These are phyloP conservation scores for Daedaleopsis nitida DNA, from an alignment of 768 basidiomycete genomes.

Conservation along the genomic window DNA sequence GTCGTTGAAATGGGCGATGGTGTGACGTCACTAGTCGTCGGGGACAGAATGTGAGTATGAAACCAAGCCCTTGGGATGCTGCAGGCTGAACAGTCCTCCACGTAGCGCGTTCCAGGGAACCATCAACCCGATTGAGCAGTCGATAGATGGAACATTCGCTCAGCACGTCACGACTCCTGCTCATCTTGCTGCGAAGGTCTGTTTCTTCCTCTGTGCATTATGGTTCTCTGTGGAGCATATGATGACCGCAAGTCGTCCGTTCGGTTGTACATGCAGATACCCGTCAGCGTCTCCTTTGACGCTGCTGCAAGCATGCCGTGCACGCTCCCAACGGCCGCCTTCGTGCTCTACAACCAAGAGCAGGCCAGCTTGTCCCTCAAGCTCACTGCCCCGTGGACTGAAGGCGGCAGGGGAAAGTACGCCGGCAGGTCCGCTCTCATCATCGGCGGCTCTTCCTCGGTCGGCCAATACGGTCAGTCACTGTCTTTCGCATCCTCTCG, in stretches of 20 bases:
- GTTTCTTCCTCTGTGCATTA: too few species aligned
- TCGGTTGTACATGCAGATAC: constrained; percentile 28
- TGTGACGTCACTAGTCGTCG: constrained; percentile 37
- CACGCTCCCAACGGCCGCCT: constrained; percentile 35
- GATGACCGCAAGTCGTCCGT: too few species aligned
- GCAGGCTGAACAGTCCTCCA: background rate
- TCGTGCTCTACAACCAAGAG: constrained; percentile 36
- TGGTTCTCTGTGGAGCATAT: too few species aligned
- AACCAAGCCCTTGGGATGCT: too few species aligned
- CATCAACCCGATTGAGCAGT: background rate
- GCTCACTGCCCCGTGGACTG: constrained; percentile 29
- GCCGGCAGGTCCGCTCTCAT: constrained; percentile 30
- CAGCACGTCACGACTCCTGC: constrained; percentile 4
- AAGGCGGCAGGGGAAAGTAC: constrained; percentile 31
- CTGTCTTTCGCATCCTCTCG: background rate
- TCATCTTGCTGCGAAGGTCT: constrained; percentile 13
- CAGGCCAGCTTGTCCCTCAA: background rate
- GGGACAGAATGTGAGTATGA: constrained; percentile 42
- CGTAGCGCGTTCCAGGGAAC: constrained; percentile 4
- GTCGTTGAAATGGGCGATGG: constrained; percentile 42
- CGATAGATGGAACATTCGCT: constrained; percentile 2
- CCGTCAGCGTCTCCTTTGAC: constrained; percentile 36
- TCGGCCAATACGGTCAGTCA: constrained; percentile 31
- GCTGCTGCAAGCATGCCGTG: constrained; percentile 41
- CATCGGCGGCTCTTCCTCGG: constrained; percentile 27